Base-by-base conservation (phyloP, 2,329 filamentous ascomycete genomes). In the Hypomyces rosellus region DNA sequence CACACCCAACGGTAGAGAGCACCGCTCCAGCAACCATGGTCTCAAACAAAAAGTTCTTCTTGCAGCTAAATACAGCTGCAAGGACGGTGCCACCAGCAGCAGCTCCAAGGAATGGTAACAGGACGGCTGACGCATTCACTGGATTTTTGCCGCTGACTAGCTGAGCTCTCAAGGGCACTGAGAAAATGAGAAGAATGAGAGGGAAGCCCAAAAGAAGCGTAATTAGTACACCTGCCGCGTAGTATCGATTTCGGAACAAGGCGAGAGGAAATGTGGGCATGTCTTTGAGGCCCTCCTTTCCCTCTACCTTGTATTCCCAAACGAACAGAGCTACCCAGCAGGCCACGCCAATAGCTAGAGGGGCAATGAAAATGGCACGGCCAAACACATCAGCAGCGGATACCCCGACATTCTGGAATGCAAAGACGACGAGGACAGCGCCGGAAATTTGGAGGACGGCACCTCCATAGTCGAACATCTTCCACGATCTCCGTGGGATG, bases 391-490 rank as follows among this genome's bases (percentile, higher is more conserved):
- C 54, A n/a, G 15, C 16, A 2, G 65, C 54, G 0, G 62, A 60
- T 1, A 58, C 58, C 0, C 73, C 73, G 3, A 71, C 71, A 53
- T 74, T 74, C 57, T 83, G 78, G 50, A 84, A 80, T 1, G 79
- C 67, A 55, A 81, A 81, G 0, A 82, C 75, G 4, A 81, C 67
- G 2, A 82, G 69, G 0, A 79, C 73, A 0, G 78, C 72, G 1
- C 76, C 74, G 3, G 73, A 66, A 8, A 82, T 70, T 12, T 81
- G 64, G 20, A 82, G 67, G 14, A 75, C 54, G 0, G 77, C 76
- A 9, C 80, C 78, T 4, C 76, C 40, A 46, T 75, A 70, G 55
- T 83, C 80, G 37, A 82, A 65, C 42, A 77, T 68, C 30, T 62
- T 71, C 74, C 74, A 79, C 3, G 67, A 61, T 30, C 70, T 65